phyloP scores from a whole-genome alignment of 176 grass and related monocot species.

The Leersia perrieri region DNA sequence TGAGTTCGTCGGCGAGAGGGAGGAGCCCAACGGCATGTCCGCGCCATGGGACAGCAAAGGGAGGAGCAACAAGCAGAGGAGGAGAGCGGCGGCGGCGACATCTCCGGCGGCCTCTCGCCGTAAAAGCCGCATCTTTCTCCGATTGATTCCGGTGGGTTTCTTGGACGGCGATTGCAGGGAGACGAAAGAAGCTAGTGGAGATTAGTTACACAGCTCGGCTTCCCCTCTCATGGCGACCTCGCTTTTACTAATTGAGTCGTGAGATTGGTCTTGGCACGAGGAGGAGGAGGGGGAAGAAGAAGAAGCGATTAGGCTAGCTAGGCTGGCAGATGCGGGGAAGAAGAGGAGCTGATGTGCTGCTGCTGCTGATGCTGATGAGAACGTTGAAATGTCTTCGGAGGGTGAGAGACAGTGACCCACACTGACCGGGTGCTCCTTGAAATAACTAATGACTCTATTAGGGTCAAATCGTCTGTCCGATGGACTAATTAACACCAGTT shows the following conservation, averaged over 20 bases:
- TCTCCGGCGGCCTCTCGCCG: not conserved
- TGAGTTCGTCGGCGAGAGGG: conserved; percentile 41
- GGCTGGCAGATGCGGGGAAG: not conserved
- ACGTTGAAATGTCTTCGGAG: not conserved
- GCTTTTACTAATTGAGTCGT: not conserved
- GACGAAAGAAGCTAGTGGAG: not conserved
- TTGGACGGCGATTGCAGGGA: not conserved
- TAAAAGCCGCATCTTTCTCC: conserved; percentile 44
- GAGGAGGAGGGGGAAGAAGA: not conserved
- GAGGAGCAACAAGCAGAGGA: conserved; percentile 21
- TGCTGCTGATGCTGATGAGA: not conserved
- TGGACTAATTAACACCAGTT: not conserved
- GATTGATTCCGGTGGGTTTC: not conserved
- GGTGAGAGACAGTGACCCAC: conserved; percentile 19
- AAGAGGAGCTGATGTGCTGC: not conserved
- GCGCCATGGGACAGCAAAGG: conserved; percentile 33
- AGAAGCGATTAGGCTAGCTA: not conserved
- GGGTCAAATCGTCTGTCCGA: not conserved
- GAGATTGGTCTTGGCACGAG: not conserved
- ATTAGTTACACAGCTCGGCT: not conserved
- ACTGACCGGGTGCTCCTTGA: not conserved
- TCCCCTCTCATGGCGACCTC: conserved; percentile 14
- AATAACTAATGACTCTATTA: not conserved
- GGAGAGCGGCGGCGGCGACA: not conserved
- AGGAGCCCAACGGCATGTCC: conserved; percentile 63